Evolutionary conservation across 306 rosid genomes (phyloP).

Genomic region (Mimosa pudica): DNA sequence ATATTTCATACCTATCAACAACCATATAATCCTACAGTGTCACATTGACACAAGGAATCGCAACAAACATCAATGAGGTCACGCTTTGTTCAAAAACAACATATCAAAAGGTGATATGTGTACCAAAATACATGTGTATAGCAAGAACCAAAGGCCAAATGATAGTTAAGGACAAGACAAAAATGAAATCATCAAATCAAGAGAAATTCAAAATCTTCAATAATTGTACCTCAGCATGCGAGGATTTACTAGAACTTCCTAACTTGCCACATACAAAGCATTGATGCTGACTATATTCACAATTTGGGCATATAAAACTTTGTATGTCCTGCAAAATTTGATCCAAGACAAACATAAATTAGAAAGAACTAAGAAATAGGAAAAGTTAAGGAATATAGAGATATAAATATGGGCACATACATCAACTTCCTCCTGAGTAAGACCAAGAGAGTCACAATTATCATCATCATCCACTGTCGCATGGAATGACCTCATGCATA

Average conservation of each 20-base stretch:
- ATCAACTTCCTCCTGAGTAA: constrained; percentile 62
- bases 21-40: too few species aligned
- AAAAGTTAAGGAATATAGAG: constrained; percentile 7
- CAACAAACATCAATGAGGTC: not conserved
- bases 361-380: constrained; percentile 26
- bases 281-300: constrained; percentile 74
- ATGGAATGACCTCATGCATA: constrained; percentile 94
- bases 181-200: constrained; percentile 14
- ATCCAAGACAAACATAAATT: constrained; percentile 28
- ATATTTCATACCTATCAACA: too few species aligned
- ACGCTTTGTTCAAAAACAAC: not conserved
- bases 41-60: not conserved
- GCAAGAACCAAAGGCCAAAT: not conserved
- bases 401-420: constrained; percentile 53
- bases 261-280: constrained; percentile 85
- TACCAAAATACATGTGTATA: not conserved
- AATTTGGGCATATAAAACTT: constrained; percentile 74
- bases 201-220: constrained; percentile 10
- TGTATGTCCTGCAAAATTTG: constrained; percentile 63
- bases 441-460: constrained; percentile 71
- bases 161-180: constrained; percentile 6
- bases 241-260: constrained; percentile 76
- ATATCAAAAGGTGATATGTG: not conserved
- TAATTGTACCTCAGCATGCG: constrained; percentile 69
- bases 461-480: constrained; percentile 43